Conservation (phyloP, 2,329 filamentous ascomycete species). For the Coniochaeta pulveracea region DNA sequence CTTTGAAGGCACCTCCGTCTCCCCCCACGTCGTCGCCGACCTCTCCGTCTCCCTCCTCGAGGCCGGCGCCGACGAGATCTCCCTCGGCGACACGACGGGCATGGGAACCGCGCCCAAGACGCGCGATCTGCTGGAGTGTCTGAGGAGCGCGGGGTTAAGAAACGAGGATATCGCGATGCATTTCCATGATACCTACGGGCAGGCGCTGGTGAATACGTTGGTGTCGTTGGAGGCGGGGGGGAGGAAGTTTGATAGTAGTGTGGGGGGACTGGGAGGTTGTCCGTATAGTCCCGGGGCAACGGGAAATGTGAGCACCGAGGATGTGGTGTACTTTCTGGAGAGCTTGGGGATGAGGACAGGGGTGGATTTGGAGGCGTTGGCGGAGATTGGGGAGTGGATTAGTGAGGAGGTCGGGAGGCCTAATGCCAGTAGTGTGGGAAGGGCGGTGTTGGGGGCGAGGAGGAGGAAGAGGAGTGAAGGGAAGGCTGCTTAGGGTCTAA, state of each 20-base stretch:
- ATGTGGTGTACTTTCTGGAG: slow-evolving; percentile 69
- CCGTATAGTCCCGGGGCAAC: slow-evolving; percentile 79
- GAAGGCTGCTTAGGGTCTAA: no score
- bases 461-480: slow-evolving; percentile 9
- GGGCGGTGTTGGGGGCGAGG: slow-evolving; percentile 45
- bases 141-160: slow-evolving; percentile 56
- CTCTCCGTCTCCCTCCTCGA: slow-evolving; percentile 62
- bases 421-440: slow-evolving; percentile 58
- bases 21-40: slow-evolving; percentile 52
- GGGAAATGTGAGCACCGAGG: slow-evolving; percentile 77
- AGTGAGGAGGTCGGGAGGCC: slow-evolving; percentile 47
- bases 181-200: slow-evolving; percentile 82
- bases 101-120: slow-evolving; percentile 75
- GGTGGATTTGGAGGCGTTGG: slow-evolving; percentile 54
- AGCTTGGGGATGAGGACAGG: slow-evolving; percentile 66
- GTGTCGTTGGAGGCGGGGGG: slow-evolving; percentile 69
- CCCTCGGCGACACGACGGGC: slow-evolving; percentile 80
- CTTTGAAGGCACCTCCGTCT: slow-evolving; percentile 55
- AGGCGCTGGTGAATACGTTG: slow-evolving; percentile 72
- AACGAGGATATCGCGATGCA: slow-evolving; percentile 67
- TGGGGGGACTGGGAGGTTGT: slow-evolving; percentile 73
- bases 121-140: slow-evolving; percentile 49
- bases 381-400: slow-evolving; percentile 64
- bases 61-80: slow-evolving; percentile 85
- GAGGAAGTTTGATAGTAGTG: slow-evolving; percentile 67